A percentile compares a stretch with the other conserved stretches of the same genome.
phyloP scores from a whole-genome alignment of 1,284 basidiomycete species.

The Rhodotorula sp. region DNA sequence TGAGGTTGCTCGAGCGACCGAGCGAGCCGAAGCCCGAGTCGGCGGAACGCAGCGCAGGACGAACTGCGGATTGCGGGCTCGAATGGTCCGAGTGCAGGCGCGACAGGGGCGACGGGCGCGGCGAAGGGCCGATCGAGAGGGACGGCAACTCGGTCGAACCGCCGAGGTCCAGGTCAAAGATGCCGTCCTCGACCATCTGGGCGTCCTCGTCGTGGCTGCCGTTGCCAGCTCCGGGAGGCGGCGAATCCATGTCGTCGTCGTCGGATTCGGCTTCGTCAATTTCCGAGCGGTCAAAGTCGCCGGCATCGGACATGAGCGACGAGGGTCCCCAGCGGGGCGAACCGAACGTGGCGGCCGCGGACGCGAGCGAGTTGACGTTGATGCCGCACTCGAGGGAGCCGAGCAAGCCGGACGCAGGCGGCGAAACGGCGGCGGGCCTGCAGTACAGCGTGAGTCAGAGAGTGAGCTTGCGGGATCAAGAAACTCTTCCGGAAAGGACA shows the following conservation, averaged over 20 bases:
- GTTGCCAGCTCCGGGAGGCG: conserved; percentile 7
- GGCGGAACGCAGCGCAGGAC: conserved; percentile 16
- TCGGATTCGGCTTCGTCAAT: conserved; percentile 33
- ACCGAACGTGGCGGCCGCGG: conserved; percentile 14
- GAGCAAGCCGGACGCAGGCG: conserved; percentile 51
- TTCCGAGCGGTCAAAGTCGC: conserved; percentile 16
- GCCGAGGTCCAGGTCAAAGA: conserved; percentile 39
- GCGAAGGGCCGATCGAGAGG: conserved; percentile 1
- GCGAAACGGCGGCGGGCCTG: conserved; percentile 58
- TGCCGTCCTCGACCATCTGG: conserved; percentile 33
- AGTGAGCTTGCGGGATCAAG: neutral
- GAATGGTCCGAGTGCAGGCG: neutral
- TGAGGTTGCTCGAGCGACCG: neutral
- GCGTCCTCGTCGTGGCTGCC: conserved; percentile 26
- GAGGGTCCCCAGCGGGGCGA: conserved; percentile 35
- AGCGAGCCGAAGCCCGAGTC: conserved; percentile 26
- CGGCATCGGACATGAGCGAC: conserved; percentile 33
- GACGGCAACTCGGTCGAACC: conserved; percentile 22
- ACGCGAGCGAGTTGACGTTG: conserved; percentile 42
- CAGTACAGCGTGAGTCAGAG: conserved; percentile 48
- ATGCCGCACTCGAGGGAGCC: conserved; percentile 51
- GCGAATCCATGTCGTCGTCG: conserved; percentile 40
- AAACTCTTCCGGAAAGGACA: conserved; percentile 39
- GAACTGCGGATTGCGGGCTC: neutral
- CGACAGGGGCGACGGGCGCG: neutral